phyloP scores from a whole-genome alignment of 768 basidiomycete species.

The Hygrophorus russula region DNA sequence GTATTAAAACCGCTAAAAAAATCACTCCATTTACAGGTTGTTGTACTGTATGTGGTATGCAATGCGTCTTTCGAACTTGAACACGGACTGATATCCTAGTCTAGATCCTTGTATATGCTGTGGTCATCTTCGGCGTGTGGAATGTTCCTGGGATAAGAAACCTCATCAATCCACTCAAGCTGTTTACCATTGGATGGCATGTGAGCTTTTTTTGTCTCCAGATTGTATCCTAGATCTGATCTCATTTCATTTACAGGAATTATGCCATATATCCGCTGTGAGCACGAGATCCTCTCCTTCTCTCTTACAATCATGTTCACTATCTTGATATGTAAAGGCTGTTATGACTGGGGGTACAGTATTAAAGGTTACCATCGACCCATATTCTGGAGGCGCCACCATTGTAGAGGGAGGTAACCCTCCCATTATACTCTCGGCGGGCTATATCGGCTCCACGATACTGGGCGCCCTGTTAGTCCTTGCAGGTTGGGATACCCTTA shows the following conservation, averaged over 20 bases:
- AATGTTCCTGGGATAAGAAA: conserved; percentile 72
- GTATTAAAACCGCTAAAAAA: conserved; percentile 13
- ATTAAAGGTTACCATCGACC: conserved; percentile 74
- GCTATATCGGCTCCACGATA: conserved; percentile 75
- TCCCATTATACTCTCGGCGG: conserved; percentile 60
- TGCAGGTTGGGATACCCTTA: conserved; percentile 80
- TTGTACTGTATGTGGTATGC: conserved; percentile 68
- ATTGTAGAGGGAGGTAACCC: conserved; percentile 71
- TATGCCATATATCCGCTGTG: conserved; percentile 74
- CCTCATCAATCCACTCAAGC: conserved; percentile 74
- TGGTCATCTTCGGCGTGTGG: conserved; percentile 83
- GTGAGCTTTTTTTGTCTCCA: too few relatives aligned
- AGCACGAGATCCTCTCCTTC: conserved; percentile 15
- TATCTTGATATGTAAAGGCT: conserved; percentile 31
- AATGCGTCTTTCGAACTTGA: conserved; percentile 6
- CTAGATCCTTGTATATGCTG: conserved; percentile 76
- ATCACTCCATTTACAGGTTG: conserved; percentile 33
- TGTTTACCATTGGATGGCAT: conserved; percentile 84
- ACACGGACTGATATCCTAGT: conserved; percentile 6
- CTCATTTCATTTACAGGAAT: conserved; percentile 25
- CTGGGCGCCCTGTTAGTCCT: conserved; percentile 77
- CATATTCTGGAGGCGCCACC: conserved; percentile 66
- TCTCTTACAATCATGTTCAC: background rate
- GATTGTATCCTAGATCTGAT: too few relatives aligned
- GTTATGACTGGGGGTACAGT: conserved; percentile 73